Evolutionary conservation across 2,329 filamentous ascomycete species (phyloP).

Genomic region (Aspergillus piperis): DNA sequence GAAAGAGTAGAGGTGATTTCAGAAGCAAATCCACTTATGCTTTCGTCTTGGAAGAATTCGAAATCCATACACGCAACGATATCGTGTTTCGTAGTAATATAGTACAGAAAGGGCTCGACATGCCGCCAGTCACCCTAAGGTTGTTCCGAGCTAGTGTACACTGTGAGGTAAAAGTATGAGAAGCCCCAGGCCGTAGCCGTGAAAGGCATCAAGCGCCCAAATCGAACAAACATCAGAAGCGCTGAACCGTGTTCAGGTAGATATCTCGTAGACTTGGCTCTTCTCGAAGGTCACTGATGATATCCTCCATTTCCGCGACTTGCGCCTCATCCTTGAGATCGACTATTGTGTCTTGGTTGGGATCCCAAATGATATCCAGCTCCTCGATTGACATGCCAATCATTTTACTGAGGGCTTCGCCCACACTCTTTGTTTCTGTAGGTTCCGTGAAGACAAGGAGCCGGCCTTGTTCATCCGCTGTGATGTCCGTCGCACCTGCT

Average conservation of each 20-base stretch:
- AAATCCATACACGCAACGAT: not conserved
- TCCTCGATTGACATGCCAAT: slow-evolving; percentile 69
- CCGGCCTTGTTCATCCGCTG: slow-evolving; percentile 64
- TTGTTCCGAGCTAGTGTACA: not conserved
- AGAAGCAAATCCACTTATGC: not conserved
- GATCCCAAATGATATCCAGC: slow-evolving; percentile 80
- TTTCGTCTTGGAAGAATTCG: not conserved
- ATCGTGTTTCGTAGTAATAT: not conserved
- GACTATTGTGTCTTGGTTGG: slow-evolving; percentile 77
- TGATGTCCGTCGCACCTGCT: slow-evolving; percentile 65
- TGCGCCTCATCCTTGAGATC: slow-evolving; percentile 60
- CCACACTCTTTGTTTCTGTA: slow-evolving; percentile 63
- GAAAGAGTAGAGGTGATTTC: slow-evolving; percentile 36
- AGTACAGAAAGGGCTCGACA: not conserved
- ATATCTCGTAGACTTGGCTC: slow-evolving; percentile 74
- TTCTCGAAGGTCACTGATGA: slow-evolving; percentile 60
- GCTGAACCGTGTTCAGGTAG: slow-evolving; percentile 64
- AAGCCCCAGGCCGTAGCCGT: not conserved
- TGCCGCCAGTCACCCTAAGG: not conserved
- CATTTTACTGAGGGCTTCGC: slow-evolving; percentile 62
- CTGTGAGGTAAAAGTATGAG: not conserved
- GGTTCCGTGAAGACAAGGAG: slow-evolving; percentile 73
- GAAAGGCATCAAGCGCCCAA: not conserved
- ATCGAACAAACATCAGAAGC: slow-evolving; percentile 21
- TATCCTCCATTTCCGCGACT: slow-evolving; percentile 58